Conservation (phyloP, 140 eudicot species). For the Flaveria floridana region DNA sequence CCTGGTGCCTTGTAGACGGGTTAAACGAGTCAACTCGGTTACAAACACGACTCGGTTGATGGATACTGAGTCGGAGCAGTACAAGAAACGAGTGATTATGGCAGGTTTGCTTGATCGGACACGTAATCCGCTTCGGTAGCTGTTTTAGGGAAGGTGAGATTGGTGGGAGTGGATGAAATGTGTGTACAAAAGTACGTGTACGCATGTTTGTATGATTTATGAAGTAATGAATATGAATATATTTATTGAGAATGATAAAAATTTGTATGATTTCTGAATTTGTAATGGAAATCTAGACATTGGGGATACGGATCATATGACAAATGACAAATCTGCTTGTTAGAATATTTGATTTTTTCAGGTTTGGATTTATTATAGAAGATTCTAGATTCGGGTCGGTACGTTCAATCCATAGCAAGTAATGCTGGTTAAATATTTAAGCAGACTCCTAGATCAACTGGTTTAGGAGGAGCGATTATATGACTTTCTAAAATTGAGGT, state of each 20-base stretch:
- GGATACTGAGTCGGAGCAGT: conserved; percentile 45
- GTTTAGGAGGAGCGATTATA: no score
- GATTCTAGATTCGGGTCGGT: neutral
- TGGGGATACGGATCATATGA: neutral
- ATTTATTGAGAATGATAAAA: conserved; percentile 15
- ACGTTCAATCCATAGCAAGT: neutral
- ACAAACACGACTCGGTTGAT: neutral
- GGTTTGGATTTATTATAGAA: neutral
- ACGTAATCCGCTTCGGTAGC: conserved; percentile 39
- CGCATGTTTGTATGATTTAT: conserved; percentile 17
- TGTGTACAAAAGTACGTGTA: conserved; percentile 11
- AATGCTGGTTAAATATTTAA: no score
- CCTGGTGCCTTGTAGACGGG: conserved; percentile 32
- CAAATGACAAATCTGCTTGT: neutral
- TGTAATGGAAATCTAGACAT: conserved; percentile 26
- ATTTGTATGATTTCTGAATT: neutral
- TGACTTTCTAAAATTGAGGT: no score
- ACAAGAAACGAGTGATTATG: conserved; percentile 59
- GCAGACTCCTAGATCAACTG: no score
- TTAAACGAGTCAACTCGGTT: conserved; percentile 24
- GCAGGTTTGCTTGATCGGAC: conserved; percentile 59
- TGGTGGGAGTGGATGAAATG: neutral
- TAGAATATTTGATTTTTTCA: neutral
- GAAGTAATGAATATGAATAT: neutral
- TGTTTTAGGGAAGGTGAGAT: conserved; percentile 2